Evolutionary conservation across 139 green algal species (phyloP).

Genomic region (Closterium sp.): DNA sequence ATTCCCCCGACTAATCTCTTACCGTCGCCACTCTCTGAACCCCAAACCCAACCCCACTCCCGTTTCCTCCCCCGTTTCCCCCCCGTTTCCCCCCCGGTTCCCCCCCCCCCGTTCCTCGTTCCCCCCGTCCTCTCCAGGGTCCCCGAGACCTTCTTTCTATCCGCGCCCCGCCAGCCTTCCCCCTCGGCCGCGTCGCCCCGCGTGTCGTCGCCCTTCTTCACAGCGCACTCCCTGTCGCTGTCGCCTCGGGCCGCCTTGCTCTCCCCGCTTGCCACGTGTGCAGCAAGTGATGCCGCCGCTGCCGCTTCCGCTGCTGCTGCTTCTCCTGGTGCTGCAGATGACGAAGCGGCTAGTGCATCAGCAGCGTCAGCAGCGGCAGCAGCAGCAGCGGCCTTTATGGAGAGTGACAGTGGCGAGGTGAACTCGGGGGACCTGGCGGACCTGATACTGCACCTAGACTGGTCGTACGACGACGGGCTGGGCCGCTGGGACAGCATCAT

Average conservation of each 20-base stretch:
- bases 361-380: background rate
- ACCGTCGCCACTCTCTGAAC: no score
- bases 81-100: no score
- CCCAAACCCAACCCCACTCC: no score
- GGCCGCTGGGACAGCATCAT: background rate
- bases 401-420: background rate
- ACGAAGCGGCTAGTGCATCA: no score
- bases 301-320: background rate
- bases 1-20: no score
- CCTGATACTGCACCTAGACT: background rate
- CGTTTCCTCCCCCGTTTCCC: no score
- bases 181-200: background rate
- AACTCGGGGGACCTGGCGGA: background rate
- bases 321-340: background rate
- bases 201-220: background rate
- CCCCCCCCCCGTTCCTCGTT: background rate
- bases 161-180: background rate
- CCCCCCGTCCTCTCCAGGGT: background rate
- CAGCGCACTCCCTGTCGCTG: background rate
- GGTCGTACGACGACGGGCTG: background rate
- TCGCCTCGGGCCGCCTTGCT: background rate
- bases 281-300: background rate
- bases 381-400: background rate
- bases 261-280: background rate
- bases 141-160: background rate